These are phyloP conservation scores for Penicillium manginii DNA, from an alignment of 495 filamentous ascomycete genomes.

Conservation along the genomic window DNA sequence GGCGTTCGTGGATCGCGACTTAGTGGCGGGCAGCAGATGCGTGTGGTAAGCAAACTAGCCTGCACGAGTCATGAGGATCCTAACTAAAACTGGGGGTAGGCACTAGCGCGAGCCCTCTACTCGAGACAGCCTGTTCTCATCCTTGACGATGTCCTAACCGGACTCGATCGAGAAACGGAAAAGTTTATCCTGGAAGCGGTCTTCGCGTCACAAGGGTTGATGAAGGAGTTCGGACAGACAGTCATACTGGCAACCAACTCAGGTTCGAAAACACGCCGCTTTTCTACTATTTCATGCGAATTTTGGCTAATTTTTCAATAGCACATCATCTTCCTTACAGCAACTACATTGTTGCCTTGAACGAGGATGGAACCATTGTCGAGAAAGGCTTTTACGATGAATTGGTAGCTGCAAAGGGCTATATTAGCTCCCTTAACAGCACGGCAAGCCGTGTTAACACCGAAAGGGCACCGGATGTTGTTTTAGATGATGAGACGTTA, in stretches of 20 bases:
- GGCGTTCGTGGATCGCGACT: slow-evolving; percentile 67
- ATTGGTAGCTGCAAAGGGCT: slow-evolving; percentile 12
- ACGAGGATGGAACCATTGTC: slow-evolving; percentile 13
- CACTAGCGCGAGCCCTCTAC: slow-evolving; percentile 58
- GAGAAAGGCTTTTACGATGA: slow-evolving; percentile 21
- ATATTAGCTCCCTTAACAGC: slow-evolving; percentile 8
- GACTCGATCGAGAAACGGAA: slow-evolving; percentile 55
- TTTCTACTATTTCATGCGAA: neutral
- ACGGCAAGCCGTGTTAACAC: slow-evolving; percentile 2
- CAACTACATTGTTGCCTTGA: slow-evolving; percentile 26
- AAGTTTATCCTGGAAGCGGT: slow-evolving; percentile 30
- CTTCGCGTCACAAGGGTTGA: slow-evolving; percentile 27
- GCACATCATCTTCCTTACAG: slow-evolving; percentile 26
- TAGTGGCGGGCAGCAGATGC: slow-evolving; percentile 68
- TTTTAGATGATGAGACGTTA: slow-evolving; percentile 25
- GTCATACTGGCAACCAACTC: slow-evolving; percentile 40
- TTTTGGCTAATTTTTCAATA: slow-evolving; percentile 7
- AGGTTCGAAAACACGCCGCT: slow-evolving; percentile 9
- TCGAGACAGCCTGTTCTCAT: slow-evolving; percentile 53
- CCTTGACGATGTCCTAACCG: slow-evolving; percentile 57
- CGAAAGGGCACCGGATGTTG: slow-evolving; percentile 15
- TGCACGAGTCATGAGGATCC: neutral
- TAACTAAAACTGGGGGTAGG: slow-evolving; percentile 12
- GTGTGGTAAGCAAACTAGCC: slow-evolving; percentile 40
- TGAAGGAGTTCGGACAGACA: slow-evolving; percentile 27